Evolutionary conservation across 23 red algal species (phyloP).

Genomic region (Gracilaria caudata): DNA sequence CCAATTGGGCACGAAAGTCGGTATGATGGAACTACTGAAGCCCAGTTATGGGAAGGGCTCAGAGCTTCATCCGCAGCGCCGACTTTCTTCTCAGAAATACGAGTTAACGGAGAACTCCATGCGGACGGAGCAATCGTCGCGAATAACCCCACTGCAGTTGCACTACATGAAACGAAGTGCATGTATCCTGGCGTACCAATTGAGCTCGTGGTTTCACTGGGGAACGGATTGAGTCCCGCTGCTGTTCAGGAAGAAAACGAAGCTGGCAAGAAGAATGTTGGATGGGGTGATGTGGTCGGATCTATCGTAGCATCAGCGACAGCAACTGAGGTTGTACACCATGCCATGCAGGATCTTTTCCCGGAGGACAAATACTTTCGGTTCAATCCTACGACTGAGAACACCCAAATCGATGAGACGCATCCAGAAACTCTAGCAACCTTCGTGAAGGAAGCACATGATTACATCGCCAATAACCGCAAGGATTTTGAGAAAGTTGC

Average conservation of each 20-base stretch:
- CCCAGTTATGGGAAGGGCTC: slow-evolving; percentile 87
- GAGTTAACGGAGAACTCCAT: slow-evolving; percentile 88
- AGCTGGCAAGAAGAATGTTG: slow-evolving; percentile 52
- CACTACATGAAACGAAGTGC: slow-evolving; percentile 87
- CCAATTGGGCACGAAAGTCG: slow-evolving; percentile 81
- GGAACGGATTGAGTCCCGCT: slow-evolving; percentile 68
- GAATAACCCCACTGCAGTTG: slow-evolving; percentile 94
- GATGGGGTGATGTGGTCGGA: slow-evolving; percentile 97
- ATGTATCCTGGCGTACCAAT: slow-evolving; percentile 95
- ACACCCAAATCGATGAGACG: slow-evolving; percentile 89
- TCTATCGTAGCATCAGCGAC: slow-evolving; percentile 94
- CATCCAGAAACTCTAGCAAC: slow-evolving; percentile 68
- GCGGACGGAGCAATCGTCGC: slow-evolving; percentile 96
- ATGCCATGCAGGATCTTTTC: slow-evolving; percentile 91
- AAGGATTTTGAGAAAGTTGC: slow-evolving; percentile 77
- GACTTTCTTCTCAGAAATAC: slow-evolving; percentile 94
- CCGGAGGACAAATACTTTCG: slow-evolving; percentile 91
- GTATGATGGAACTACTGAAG: slow-evolving; percentile 87
- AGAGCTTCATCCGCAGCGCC: slow-evolving; percentile 92
- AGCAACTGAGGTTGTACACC: slow-evolving; percentile 92
- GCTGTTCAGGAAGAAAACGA: slow-evolving; percentile 27
- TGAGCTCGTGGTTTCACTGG: slow-evolving; percentile 82
- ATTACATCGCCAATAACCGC: slow-evolving; percentile 49
- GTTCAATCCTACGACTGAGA: slow-evolving; percentile 86
- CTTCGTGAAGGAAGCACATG: slow-evolving; percentile 63